Evolutionary conservation across 768 basidiomycete genomes (phyloP).

Genomic region (Galerina marginata): DNA sequence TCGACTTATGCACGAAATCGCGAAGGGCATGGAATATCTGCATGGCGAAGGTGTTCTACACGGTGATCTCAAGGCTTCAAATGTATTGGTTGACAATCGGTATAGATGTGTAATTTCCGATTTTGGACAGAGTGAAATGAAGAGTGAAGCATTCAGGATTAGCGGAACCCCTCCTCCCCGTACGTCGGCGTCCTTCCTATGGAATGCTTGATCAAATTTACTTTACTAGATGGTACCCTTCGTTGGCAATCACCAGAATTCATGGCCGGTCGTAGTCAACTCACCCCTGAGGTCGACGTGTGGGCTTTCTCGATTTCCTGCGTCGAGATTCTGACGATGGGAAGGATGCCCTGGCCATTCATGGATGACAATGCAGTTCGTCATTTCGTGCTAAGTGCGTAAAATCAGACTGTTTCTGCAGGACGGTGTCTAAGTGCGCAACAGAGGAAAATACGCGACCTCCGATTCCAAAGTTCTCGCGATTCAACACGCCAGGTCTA

Average conservation of each 20-base stretch:
- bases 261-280: conserved; percentile 49
- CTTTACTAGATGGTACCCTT: conserved; percentile 60
- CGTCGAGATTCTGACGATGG: conserved; percentile 69
- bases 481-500: conserved; percentile 40
- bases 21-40: conserved; percentile 85
- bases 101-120: conserved; percentile 77
- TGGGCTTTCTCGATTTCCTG: conserved; percentile 76
- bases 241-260: conserved; percentile 79
- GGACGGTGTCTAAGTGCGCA: conserved; percentile 13
- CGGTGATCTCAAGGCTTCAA: conserved; percentile 82
- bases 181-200: conserved; percentile 35
- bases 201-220: neutral
- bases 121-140: conserved; percentile 86
- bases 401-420: conserved; percentile 21
- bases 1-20: conserved; percentile 75
- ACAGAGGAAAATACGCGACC: conserved; percentile 59
- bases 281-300: conserved; percentile 66
- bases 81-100: conserved; percentile 76
- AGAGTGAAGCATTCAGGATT: conserved; percentile 69
- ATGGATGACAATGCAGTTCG: conserved; percentile 57
- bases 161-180: conserved; percentile 54
- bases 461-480: conserved; percentile 48
- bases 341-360: conserved; percentile 62
- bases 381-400: conserved; percentile 54
- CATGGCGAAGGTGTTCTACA: conserved; percentile 73